These are phyloP conservation scores for Ceriops tagal DNA, from an alignment of 345 rosid species.

Conservation along the genomic window DNA sequence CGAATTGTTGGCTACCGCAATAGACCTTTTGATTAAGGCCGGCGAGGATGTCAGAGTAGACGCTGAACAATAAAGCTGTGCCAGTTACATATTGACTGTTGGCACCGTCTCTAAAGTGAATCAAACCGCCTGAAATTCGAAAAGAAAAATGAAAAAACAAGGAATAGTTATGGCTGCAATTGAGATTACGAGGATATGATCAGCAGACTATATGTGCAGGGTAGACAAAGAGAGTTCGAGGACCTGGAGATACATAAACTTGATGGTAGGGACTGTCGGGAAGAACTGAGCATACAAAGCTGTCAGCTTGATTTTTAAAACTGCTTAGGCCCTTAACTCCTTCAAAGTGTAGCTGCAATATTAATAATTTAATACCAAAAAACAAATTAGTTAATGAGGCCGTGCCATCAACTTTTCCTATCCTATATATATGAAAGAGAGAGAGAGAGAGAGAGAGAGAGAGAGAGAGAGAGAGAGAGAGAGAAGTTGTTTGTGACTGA, in stretches of 20 bases:
- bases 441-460: background rate
- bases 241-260: conserved; percentile 57
- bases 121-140: conserved; percentile 52
- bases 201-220: background rate
- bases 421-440: background rate
- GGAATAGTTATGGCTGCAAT: too few relatives aligned
- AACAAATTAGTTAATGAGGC: background rate
- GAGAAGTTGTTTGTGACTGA: too few relatives aligned
- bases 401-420: too few relatives aligned
- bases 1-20: conserved; percentile 56
- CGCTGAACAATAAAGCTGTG: conserved; percentile 49
- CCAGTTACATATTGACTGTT: conserved; percentile 74
- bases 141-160: background rate
- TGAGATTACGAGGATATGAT: too few relatives aligned
- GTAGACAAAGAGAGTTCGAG: background rate
- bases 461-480: too few relatives aligned
- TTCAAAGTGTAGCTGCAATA: conserved; percentile 50
- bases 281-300: conserved; percentile 64
- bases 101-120: conserved; percentile 85
- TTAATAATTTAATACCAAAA: background rate
- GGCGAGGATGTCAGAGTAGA: conserved; percentile 52
- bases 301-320: conserved; percentile 66
- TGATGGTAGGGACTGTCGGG: conserved; percentile 74
- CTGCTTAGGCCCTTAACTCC: conserved; percentile 38
- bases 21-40: conserved; percentile 39